Evolutionary conservation across 306 rosid genomes (phyloP), one percentile per base, ranked within the genome.

Genomic region (Lagenaria siceraria): DNA sequence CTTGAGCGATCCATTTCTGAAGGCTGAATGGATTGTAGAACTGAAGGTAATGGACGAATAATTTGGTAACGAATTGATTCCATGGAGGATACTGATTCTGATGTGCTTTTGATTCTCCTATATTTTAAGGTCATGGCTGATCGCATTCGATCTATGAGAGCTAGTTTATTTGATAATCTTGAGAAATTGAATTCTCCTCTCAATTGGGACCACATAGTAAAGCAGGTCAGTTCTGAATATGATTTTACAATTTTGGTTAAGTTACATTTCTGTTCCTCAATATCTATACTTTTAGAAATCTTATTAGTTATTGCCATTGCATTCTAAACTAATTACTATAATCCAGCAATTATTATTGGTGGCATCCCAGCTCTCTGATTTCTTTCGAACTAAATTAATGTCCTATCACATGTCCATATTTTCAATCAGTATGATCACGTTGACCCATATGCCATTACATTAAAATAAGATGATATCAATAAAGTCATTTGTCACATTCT

Each of bases 151-250:
- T 46, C 35, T 25, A 81, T 56, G 54, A 81, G 82, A 49, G 63
- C 55, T 53, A 52, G 82, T 66, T 81, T 84, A 18, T 81, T 78
- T 19, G 79, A 66, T 38, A 75, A 40, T 75, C 84, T 84, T 14
- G 78, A 78, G 82, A 70, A 75, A 19, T 40, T 78, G 75, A 63
- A 69, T 25, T 78, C 84, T 68, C 80, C 82, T 78, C 75, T 81
- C 65, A 75, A 78, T 61, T 81, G 84, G 84, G 82, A 81, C 43
- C 84, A 84, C 71, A 69, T 84, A 74, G 79, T 81, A 46, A 80
- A 81, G 38, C 87, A 84, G 87, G 87, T 83, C 27, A 43, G 76
- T 31, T 38, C n/a, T 51, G 55, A 51, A 15, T 51, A 4, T 63
- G 38, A 56, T 38, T 51, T 42, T 43, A 24, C 8, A 9, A 70